Evolutionary conservation across 345 rosid species (phyloP).

Genomic region (Eucalyptus decipiens): DNA sequence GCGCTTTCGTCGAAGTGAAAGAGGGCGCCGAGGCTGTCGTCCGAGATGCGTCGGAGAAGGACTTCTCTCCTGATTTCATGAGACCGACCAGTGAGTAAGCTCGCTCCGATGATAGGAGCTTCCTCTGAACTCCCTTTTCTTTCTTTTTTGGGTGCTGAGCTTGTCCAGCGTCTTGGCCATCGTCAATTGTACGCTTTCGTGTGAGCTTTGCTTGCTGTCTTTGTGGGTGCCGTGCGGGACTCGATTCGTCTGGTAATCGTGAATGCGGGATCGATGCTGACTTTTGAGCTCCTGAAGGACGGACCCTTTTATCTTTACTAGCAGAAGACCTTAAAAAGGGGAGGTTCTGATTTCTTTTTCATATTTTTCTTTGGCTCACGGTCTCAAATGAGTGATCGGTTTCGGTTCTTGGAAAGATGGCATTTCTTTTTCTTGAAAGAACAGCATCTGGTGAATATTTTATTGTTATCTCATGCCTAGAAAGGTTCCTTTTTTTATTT

Average conservation of each 20-base stretch:
- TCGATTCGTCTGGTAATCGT: background rate
- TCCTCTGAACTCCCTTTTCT: background rate
- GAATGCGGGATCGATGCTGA: background rate
- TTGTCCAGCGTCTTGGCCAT: background rate
- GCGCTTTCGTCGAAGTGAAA: background rate
- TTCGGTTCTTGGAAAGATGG: background rate
- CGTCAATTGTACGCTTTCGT: background rate
- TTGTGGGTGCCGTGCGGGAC: background rate
- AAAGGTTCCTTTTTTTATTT: background rate
- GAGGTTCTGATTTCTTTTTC: background rate
- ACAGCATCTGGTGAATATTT: background rate
- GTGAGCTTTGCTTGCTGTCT: background rate
- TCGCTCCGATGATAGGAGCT: background rate
- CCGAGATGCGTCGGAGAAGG: background rate
- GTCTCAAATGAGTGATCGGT: background rate
- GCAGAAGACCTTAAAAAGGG: background rate
- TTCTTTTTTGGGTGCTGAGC: background rate
- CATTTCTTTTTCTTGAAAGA: background rate
- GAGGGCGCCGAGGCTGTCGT: background rate
- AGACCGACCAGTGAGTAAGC: background rate
- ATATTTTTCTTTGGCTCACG: background rate
- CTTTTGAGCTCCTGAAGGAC: background rate
- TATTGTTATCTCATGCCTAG: background rate
- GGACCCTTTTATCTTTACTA: background rate
- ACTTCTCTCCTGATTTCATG: background rate